Evolutionary conservation across 495 filamentous ascomycete species (phyloP).

Genomic region (Daldinia grandis): DNA sequence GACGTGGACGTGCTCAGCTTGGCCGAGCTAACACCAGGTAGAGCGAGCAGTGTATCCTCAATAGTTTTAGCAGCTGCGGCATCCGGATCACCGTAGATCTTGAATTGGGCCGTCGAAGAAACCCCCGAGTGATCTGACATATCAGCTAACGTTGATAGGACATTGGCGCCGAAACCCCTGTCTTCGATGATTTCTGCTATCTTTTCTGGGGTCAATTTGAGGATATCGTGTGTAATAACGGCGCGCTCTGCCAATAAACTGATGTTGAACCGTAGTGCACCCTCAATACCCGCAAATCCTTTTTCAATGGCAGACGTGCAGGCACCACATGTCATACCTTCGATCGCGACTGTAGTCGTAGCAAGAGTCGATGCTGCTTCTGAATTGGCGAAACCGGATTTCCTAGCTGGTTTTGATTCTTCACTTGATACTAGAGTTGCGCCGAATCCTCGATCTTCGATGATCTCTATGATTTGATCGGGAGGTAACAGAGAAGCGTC

Average conservation of each 20-base stretch:
- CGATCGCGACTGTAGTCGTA: slow-evolving; percentile 85
- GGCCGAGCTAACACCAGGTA: slow-evolving; percentile 76
- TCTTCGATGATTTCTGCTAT: slow-evolving; percentile 92
- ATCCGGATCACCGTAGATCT: slow-evolving; percentile 81
- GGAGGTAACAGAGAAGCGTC: slow-evolving; percentile 73
- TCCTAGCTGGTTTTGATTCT: slow-evolving; percentile 45
- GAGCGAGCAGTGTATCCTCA: slow-evolving; percentile 69
- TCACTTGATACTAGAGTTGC: slow-evolving; percentile 73
- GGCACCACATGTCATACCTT: slow-evolving; percentile 97
- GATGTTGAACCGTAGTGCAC: slow-evolving; percentile 88
- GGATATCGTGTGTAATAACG: slow-evolving; percentile 81
- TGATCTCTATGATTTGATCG: slow-evolving; percentile 75
- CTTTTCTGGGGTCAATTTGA: slow-evolving; percentile 71
- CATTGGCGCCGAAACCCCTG: slow-evolving; percentile 86
- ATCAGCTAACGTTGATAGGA: slow-evolving; percentile 68
- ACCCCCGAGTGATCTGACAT: slow-evolving; percentile 56
- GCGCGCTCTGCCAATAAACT: slow-evolving; percentile 93
- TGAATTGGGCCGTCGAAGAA: slow-evolving; percentile 72
- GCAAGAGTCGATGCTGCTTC: slow-evolving; percentile 51
- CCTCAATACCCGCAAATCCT: slow-evolving; percentile 76
- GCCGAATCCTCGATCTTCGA: slow-evolving; percentile 94
- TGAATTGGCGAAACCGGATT: slow-evolving; percentile 43
- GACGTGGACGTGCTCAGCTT: slow-evolving; percentile 74
- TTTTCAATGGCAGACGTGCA: slow-evolving; percentile 91
- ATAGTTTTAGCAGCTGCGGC: slow-evolving; percentile 73